Evolutionary conservation across 2,329 filamentous ascomycete species (phyloP).

Genomic region (Aureobasidium sp.): DNA sequence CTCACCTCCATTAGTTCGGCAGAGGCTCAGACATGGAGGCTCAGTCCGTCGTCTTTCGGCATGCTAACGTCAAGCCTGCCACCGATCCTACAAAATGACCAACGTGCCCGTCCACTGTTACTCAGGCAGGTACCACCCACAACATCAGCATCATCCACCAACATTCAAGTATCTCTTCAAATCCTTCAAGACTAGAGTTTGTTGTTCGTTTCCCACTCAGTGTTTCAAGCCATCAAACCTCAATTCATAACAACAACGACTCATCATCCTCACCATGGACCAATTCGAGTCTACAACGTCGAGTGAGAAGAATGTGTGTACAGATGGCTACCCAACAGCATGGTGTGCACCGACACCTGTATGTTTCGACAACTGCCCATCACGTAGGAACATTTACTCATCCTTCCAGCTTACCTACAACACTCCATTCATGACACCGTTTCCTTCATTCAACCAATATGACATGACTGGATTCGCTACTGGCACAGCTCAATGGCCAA

Average conservation of each 20-base stretch:
- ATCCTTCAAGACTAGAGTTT: not conserved
- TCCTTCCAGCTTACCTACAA: slow-evolving; percentile 17
- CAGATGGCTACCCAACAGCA: slow-evolving; percentile 2
- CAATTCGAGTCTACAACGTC: slow-evolving; percentile 4
- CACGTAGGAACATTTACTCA: not conserved
- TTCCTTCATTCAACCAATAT: slow-evolving; percentile 21
- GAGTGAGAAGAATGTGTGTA: slow-evolving; percentile 6
- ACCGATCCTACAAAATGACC: slow-evolving; percentile 7
- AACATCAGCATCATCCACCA: slow-evolving; percentile 5
- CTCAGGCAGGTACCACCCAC: slow-evolving; percentile 3
- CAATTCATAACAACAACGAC: not conserved
- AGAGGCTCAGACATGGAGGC: slow-evolving; percentile 12
- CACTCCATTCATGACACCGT: slow-evolving; percentile 26
- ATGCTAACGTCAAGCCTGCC: slow-evolving; percentile 4
- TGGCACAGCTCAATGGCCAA: slow-evolving; percentile 11
- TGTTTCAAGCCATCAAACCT: not conserved
- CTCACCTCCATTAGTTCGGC: slow-evolving; percentile 6
- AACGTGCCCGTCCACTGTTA: slow-evolving; percentile 1
- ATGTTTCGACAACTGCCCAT: not conserved
- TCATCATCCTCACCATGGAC: slow-evolving; percentile 3
- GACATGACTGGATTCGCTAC: slow-evolving; percentile 18
- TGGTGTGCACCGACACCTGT: slow-evolving; percentile 8
- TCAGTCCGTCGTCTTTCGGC: not conserved
- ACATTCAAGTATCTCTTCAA: not conserved
- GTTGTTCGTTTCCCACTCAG: not conserved